Base-by-base conservation (phyloP, 2,329 filamentous ascomycete genomes). In the Ophiostoma triangulosporum region DNA sequence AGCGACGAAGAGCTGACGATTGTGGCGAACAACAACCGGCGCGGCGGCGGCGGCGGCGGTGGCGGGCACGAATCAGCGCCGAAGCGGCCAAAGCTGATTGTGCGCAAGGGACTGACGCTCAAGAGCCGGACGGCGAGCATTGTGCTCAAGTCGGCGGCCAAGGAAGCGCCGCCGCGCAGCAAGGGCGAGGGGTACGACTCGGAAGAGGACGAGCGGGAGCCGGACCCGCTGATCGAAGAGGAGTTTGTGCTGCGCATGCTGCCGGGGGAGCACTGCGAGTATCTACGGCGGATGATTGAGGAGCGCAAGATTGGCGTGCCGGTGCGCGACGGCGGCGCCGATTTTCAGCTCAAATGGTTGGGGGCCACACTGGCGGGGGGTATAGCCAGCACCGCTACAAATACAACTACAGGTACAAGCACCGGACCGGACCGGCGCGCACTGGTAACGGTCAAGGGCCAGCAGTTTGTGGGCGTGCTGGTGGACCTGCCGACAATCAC, bases 131-230 rank as follows among this genome's bases (percentile, higher is more conserved):
- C 60, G n/a, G 61, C 63, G 4, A 61, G 59, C 43, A 58, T 66
- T n/a, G 63, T 64, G 29, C 54, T 66, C 9, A 66, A 64, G 73
- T 80, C 54, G 49, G 80, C 53, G 7, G 52, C 55, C 15, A 60
- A 83, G 60, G 77, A 81, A 58, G 74, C 79, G 1, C 84, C 86
- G 6, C 72, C 77, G 31, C 78, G 87, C 58, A 81, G 82, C 5
- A 78, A 80, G 1, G 93, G 93, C 51, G 88, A 95, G 54, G 93
- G 91, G 7, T 98, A 97, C 68, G 93, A 98, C 65, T 96, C 90
- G 3, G 93, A 97, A 67, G 88, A 90, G 12, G 93, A 89, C 53
- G 93, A 97, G 64, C 81, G 84, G 14, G 93, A 98, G 66, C 69
- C 73, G 9, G 93, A 98, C 63, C 93, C 93, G 0, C 77, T 85